Base-by-base conservation (phyloP, 2,329 filamentous ascomycete genomes). In the Stemphylium beticola region DNA sequence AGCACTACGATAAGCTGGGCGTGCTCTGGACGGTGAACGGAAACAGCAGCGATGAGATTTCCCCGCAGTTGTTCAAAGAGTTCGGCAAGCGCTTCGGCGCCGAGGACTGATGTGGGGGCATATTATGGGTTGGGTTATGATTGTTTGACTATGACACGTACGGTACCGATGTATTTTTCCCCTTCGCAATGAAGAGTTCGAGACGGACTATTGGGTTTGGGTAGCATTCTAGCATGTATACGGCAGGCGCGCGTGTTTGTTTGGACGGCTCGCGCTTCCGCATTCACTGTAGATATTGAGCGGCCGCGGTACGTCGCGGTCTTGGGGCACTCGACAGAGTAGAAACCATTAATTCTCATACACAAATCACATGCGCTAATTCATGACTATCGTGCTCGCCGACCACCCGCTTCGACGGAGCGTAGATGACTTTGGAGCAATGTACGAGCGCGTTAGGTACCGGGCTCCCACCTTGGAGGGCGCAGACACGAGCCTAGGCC, bases 11-110 rank as follows among this genome's bases (percentile, higher is more conserved):
- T 44, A 84, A 85, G 61, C 89, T 89, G 73, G 92, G 91, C 9
- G 87, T 96, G 11, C 78, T 99, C 33, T 92, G 90, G 85, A 91
- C 91, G 58, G 92, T 97, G 4, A 82, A 91, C 65, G 95, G 95
- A 18, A 86, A 93, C 77, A 93, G 87, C 74, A 96, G 92, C 71
- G 91, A 99, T 71, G 95, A 98, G 78, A 99, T 99, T 66, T 93
- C 85, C 49, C 95, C 95, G n/a, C 87, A 92, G 79, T 81, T 99
- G 24, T 90, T 92, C 69, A 78, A 81, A 8, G 92, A 96, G 77
- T 91, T 99, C 74, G 87, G 91, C 77, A 85, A 81, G 70, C 84
- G 89, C 52, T 98, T 98, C 77, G 81, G 68, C 46, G 61, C 48
- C 34, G 44, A 60, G 41, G 60, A 56, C 31, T 71, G 51, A 64